Percentiles rank a stretch among this genome's conserved stretches.
Evolutionary conservation across 495 filamentous ascomycete species (phyloP).

Genomic region (Pseudevernia furfuracea): DNA sequence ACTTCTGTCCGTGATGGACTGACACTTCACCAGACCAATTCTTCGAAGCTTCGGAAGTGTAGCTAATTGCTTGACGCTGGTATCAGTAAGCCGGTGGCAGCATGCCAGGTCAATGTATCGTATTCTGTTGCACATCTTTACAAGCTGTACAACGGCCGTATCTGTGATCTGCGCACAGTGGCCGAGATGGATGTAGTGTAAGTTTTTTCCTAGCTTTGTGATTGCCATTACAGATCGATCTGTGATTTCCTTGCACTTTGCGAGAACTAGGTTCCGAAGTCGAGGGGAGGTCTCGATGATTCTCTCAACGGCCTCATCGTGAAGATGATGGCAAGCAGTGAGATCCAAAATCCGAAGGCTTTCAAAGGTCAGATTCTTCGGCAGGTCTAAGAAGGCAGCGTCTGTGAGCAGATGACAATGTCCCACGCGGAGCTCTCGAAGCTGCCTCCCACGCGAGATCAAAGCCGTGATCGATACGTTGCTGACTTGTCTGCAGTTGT

Average conservation of each 20-base stretch:
- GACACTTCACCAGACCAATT: constrained; percentile 93
- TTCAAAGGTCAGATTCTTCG: constrained; percentile 61
- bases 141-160: constrained; percentile 69
- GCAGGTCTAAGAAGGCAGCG: constrained; percentile 75
- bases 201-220: constrained; percentile 81
- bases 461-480: constrained; percentile 74
- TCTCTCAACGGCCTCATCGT: constrained; percentile 76
- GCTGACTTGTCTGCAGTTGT: constrained; percentile 72
- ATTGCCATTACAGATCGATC: constrained; percentile 84
- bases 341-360: constrained; percentile 89
- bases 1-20: constrained; percentile 77
- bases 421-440: constrained; percentile 81
- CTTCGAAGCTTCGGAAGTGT: constrained; percentile 84
- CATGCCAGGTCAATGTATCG: constrained; percentile 96
- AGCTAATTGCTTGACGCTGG: constrained; percentile 76
- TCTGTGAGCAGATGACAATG: constrained; percentile 80
- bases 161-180: constrained; percentile 92
- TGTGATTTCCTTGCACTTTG: constrained; percentile 88
- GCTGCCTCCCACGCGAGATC: constrained; percentile 62
- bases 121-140: constrained; percentile 83
- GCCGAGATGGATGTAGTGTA: constrained; percentile 92
- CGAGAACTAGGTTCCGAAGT: constrained; percentile 83
- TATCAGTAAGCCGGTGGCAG: constrained; percentile 82
- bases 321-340: constrained; percentile 74
- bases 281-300: constrained; percentile 82